phyloP scores from a whole-genome alignment of 163 green algal species.

The Trebouxia gelatinosa region DNA sequence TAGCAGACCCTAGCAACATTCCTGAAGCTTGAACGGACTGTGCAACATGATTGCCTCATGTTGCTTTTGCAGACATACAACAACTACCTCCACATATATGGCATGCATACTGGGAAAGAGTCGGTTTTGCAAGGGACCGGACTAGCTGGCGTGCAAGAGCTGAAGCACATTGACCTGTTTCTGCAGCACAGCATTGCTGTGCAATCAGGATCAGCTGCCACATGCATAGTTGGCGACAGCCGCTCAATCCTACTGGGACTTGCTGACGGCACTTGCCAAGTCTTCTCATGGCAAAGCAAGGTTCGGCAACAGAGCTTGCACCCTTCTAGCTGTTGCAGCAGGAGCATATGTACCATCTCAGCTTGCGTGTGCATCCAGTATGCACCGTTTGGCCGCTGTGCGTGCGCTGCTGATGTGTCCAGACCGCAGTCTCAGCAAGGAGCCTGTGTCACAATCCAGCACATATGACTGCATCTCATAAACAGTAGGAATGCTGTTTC shows the following conservation, averaged over 20 bases:
- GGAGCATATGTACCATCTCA: too few relatives aligned
- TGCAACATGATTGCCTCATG: too few relatives aligned
- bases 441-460: too few relatives aligned
- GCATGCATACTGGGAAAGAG: constrained; percentile 58
- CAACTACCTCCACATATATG: constrained; percentile 67
- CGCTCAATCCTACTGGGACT: constrained; percentile 51
- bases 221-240: constrained; percentile 37
- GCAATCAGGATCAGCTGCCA: constrained; percentile 11
- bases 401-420: too few relatives aligned
- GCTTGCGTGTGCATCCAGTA: too few relatives aligned
- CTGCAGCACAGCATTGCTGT: constrained; percentile 43
- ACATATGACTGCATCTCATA: too few relatives aligned
- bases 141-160: constrained; percentile 13
- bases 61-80: constrained; percentile 66
- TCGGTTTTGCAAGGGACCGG: constrained; percentile 34
- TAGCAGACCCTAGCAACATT: not conserved
- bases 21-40: too few relatives aligned
- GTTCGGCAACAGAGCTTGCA: constrained; percentile 34
- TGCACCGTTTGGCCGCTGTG: too few relatives aligned
- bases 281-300: constrained; percentile 68
- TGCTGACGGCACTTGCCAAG: constrained; percentile 59
- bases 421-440: too few relatives aligned
- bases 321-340: not conserved
- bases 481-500: not conserved
- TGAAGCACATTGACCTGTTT: constrained; percentile 42